Evolutionary conservation across 192 early-diverging fungal genomes (phyloP), one percentile per base, ranked within the genome.

Genomic region (Linnemannia zychae): DNA sequence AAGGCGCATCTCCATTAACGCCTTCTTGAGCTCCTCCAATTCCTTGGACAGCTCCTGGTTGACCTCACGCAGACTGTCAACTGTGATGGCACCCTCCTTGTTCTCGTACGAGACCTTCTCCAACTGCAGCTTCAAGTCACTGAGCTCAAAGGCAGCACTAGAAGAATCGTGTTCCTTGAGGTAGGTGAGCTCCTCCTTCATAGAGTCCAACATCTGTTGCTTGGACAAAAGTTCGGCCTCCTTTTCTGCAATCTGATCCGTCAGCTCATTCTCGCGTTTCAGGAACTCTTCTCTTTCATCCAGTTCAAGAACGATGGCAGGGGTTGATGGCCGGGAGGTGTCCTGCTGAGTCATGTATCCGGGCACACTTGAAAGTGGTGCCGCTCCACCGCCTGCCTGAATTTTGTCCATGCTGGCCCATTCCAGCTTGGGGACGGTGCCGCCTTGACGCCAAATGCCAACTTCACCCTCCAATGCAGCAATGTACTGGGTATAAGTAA

Each of bases 261-360:
- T 94, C 74, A 99, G 91, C 84, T 99, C 99, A 87, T 98, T 98
- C 87, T 99, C 99, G 40, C 99, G 92, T 57, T 92, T 91, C 87
- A 99, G 82, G 82, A 99, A 99, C 71, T 97, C 98, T 63, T 99
- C 98, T 37, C 96, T 91, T 86, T 99, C 97, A 86, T 99, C 98
- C 57, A 96, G 92, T 69, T 92, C 92, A 65, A 99, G 81, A 48
- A 89, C 89, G 33, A 93, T 91, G 3, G 93, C 93, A 15, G 98
- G 97, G 18, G 98, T 98, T 2, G 90, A 79, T 3, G 95, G 89
- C 49, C 96, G 88, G 5, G 93, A 91, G 1, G 82, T 81, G 72
- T 90, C 88, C 20, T 89, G 86, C 47, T 90, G 89, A 24, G 88
- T 80, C 77, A 90, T 88, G 76, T 89, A 88, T 40, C 85, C 85